These are phyloP conservation scores for Gossypioides kirkii DNA, from an alignment of 345 rosid genomes.

Conservation along the genomic window DNA sequence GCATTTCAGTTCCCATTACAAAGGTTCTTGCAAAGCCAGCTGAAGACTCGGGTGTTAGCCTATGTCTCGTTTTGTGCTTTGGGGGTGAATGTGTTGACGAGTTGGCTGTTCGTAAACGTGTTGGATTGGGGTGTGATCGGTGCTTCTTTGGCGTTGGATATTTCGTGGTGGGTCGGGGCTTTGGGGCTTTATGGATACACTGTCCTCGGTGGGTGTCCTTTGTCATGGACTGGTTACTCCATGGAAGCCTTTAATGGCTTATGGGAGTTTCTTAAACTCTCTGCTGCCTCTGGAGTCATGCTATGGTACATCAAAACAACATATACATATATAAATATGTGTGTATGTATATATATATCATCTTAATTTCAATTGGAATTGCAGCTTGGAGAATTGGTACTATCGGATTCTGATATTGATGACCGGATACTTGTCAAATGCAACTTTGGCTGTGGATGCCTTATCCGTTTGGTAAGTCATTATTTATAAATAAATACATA, in stretches of 20 bases:
- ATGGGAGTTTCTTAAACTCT: conserved; percentile 53
- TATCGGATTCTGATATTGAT: conserved; percentile 59
- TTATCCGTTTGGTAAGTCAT: conserved; percentile 33
- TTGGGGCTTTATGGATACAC: conserved; percentile 31
- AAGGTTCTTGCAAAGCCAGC: conserved; percentile 63
- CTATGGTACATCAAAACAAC: conserved; percentile 39
- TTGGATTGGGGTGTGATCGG: conserved; percentile 47
- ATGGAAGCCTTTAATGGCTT: conserved; percentile 48
- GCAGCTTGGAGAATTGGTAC: conserved; percentile 76
- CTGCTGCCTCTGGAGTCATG: conserved; percentile 74
- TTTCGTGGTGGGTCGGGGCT: conserved; percentile 61
- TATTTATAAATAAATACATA: too few relatives aligned
- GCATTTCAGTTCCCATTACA: conserved; percentile 51
- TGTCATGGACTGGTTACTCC: conserved; percentile 62
- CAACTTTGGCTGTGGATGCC: conserved; percentile 52
- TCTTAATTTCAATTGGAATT: background rate
- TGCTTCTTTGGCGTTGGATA: conserved; percentile 41
- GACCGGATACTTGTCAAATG: conserved; percentile 58
- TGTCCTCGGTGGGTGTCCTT: conserved; percentile 42
- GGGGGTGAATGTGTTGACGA: conserved; percentile 32
- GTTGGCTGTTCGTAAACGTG: conserved; percentile 48
- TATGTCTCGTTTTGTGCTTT: conserved; percentile 29
- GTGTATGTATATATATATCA: background rate
- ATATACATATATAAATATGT: too few relatives aligned
- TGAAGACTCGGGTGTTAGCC: conserved; percentile 46